phyloP scores from a whole-genome alignment of 108 stramenopile species.

The Fragilariopsis cylindrus region DNA sequence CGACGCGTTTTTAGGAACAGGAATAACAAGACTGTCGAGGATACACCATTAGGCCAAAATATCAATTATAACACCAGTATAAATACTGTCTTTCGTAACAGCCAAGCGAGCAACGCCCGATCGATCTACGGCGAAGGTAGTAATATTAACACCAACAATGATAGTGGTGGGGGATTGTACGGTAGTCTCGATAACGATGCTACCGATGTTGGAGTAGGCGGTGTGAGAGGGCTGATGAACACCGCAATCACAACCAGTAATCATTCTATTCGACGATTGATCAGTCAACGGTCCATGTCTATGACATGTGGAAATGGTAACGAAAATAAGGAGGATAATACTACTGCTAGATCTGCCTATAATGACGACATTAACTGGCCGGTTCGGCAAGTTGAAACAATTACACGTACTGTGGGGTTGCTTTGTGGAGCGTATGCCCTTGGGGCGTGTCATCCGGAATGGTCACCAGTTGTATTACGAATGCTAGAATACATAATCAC shows the following conservation, averaged over 20 bases:
- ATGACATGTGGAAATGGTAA: background rate
- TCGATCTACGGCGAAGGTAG: background rate
- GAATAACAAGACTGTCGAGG: background rate
- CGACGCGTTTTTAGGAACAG: constrained; percentile 16
- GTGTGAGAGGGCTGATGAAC: background rate
- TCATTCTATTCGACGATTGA: background rate
- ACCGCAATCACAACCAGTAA: background rate
- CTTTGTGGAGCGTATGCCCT: constrained; percentile 30
- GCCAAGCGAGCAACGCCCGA: background rate
- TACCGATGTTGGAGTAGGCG: background rate
- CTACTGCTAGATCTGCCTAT: background rate
- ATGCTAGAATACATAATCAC: constrained; percentile 41
- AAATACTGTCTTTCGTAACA: background rate
- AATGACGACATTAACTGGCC: constrained; percentile 10
- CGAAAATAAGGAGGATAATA: background rate
- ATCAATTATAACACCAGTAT: background rate
- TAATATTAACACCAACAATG: background rate
- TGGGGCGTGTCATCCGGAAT: constrained; percentile 33
- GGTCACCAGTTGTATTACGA: constrained; percentile 16
- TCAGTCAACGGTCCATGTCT: background rate
- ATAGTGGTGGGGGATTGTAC: background rate
- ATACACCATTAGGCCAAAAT: background rate
- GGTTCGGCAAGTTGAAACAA: constrained; percentile 34
- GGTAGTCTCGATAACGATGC: no score
- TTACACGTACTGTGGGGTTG: constrained; percentile 26